Base-by-base conservation (phyloP, 2,329 filamentous ascomycete species). In the Cladosporium cucumerinum region DNA sequence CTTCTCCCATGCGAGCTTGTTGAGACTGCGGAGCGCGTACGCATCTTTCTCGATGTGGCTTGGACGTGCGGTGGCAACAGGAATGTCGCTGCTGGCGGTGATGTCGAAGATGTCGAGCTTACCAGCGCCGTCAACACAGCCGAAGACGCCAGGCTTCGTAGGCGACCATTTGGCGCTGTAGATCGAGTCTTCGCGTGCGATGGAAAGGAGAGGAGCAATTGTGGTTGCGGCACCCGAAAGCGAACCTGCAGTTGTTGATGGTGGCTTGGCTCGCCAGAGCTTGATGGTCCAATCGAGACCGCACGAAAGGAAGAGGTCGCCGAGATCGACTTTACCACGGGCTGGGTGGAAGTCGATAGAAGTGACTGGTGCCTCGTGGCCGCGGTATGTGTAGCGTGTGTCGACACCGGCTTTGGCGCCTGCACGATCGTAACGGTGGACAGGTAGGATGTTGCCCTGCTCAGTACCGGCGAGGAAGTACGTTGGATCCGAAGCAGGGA, bases 381-480 rank as follows among this genome's bases (percentile, higher is more conserved):
- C 94, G 69, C 87, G 87, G 80, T 99, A 99, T 70, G 88, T 89
- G 66, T 97, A 88, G 67, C 93, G 88, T 64, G 89, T 87, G 76
- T 99, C 96, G 28, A 97, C 92, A 57, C 95, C 95, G 5, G 95
- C 94, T 81, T 98, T 98, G 69, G 95, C 95, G 65, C 95, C 95
- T 6, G 96, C 95, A 68, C 96, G 91, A 78, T 99, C 95, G 79
- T 99, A 99, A 67, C 95, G 86, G 77, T 99, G 95, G 75, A 96
- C 97, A 0, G 95, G 93, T 78, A 95, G 97, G 69, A 99, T 97
- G 55, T 89, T 89, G 59, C 96, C 96, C 81, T 99, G 95, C 80
- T 99, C 95, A 30, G 93, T 97, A 48, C 96, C 95, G 36, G 97
- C 91, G 3, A 99, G 87, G 83, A 99, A 99, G 78, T 97, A 98